Evolutionary conservation across 1,284 basidiomycete genomes (phyloP).

Genomic region (Pseudozyma pruni): DNA sequence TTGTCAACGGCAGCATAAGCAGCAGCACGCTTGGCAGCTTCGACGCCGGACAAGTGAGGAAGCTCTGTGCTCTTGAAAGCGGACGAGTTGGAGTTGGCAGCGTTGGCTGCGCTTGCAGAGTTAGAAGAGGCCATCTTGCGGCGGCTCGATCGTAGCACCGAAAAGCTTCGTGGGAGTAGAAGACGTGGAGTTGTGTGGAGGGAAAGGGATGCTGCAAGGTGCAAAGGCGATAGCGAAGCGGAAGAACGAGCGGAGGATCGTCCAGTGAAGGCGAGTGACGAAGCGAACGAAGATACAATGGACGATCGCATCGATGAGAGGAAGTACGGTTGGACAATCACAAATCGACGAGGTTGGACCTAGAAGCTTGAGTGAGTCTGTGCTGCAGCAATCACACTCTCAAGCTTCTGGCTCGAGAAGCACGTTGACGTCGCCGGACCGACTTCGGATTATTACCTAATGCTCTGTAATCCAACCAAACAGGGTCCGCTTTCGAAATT

Average conservation of each 20-base stretch:
- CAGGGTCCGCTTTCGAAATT: slow-evolving; percentile 11
- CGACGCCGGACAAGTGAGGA: slow-evolving; percentile 47
- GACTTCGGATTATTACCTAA: slow-evolving; percentile 3
- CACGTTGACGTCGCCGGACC: slow-evolving; percentile 20
- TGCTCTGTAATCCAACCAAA: neutral
- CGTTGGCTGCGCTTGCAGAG: slow-evolving; percentile 16
- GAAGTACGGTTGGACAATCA: neutral
- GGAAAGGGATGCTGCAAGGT: neutral
- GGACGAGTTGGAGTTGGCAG: slow-evolving; percentile 34
- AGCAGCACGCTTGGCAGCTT: slow-evolving; percentile 83
- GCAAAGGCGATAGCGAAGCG: neutral
- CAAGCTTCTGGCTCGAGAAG: too few species aligned
- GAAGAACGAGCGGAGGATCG: neutral
- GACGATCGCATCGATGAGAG: slow-evolving; percentile 17
- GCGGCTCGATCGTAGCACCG: slow-evolving; percentile 1
- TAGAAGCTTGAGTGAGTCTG: neutral
- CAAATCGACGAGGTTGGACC: too few species aligned
- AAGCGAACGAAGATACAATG: slow-evolving; percentile 1
- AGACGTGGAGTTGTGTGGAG: neutral
- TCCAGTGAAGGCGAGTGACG: neutral
- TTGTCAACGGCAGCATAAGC: slow-evolving; percentile 94
- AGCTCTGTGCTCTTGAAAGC: slow-evolving; percentile 36
- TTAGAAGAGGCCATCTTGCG: slow-evolving; percentile 27
- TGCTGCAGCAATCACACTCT: neutral
- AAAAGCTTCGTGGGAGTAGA: neutral